Evolutionary conservation across 2,329 filamentous ascomycete species (phyloP).

Genomic region (Fusarium palustre): DNA sequence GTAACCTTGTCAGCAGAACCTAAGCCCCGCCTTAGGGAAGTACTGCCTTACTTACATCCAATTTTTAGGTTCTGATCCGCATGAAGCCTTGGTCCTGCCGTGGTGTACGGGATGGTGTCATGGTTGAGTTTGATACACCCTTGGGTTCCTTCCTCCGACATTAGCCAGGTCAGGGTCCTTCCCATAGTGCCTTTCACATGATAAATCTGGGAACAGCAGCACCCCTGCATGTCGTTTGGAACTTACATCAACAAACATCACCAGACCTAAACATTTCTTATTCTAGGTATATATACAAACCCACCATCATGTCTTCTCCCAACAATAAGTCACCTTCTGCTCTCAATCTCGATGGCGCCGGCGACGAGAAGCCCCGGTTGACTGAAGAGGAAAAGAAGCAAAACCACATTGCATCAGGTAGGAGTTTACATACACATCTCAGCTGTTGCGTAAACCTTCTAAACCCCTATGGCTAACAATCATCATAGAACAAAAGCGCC

Average conservation of each 20-base stretch:
- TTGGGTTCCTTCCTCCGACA: background rate
- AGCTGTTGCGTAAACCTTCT: background rate
- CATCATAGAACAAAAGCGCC: constrained; percentile 57
- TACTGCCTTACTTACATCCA: background rate
- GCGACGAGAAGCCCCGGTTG: constrained; percentile 63
- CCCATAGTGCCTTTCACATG: constrained; percentile 42
- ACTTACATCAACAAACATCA: constrained; percentile 30
- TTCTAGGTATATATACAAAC: background rate
- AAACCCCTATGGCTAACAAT: constrained; percentile 19
- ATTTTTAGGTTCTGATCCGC: background rate
- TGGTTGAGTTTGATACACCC: background rate
- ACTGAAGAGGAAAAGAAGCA: constrained; percentile 68
- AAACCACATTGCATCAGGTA: constrained; percentile 64
- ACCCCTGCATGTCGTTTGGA: constrained; percentile 46
- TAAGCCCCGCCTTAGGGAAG: background rate
- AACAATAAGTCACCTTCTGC: constrained; percentile 46
- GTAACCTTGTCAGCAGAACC: background rate
- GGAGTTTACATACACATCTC: background rate
- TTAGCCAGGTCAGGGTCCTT: constrained; percentile 35
- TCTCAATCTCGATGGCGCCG: constrained; percentile 40
- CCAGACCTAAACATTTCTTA: background rate
- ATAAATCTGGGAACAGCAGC: constrained; percentile 50
- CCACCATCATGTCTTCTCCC: constrained; percentile 46
- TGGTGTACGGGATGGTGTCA: background rate
- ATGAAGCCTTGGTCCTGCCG: background rate